Percentiles rank a stretch among this genome's conserved stretches.
Evolutionary conservation across 2,329 filamentous ascomycete genomes (phyloP).

Genomic region (Alternaria sp.): DNA sequence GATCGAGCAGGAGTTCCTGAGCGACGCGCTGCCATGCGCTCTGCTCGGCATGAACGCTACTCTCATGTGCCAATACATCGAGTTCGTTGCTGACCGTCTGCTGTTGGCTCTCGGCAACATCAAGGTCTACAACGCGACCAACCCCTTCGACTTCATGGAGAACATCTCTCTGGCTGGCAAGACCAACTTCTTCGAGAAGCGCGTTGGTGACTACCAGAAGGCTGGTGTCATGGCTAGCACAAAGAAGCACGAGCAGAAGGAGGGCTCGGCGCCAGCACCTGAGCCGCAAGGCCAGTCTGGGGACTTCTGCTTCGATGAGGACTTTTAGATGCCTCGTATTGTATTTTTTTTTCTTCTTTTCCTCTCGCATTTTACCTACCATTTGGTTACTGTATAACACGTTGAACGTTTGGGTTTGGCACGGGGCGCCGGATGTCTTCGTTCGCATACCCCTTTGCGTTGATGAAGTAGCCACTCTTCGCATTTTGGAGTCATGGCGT

Average conservation of each 20-base stretch:
- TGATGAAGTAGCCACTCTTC: slow-evolving; percentile 43
- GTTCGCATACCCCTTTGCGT: slow-evolving; percentile 45
- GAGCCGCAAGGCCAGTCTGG: slow-evolving; percentile 62
- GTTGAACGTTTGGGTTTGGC: slow-evolving; percentile 20
- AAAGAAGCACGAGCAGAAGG: slow-evolving; percentile 70
- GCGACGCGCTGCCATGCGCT: slow-evolving; percentile 89
- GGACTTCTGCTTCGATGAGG: slow-evolving; percentile 93
- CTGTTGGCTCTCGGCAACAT: slow-evolving; percentile 91
- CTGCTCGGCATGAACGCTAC: slow-evolving; percentile 97
- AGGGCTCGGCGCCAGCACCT: slow-evolving; percentile 55
- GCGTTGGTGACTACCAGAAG: slow-evolving; percentile 99
- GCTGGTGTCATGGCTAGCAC: slow-evolving; percentile 96
- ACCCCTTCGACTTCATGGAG: slow-evolving; percentile 99
- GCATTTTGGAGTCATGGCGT: slow-evolving; percentile 31
- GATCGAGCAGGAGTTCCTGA: slow-evolving; percentile 98
- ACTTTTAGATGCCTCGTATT: slow-evolving; percentile 73
- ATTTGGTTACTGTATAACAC: slow-evolving; percentile 41
- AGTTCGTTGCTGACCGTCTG: slow-evolving; percentile 97
- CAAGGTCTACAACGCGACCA: slow-evolving; percentile 90
- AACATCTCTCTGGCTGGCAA: slow-evolving; percentile 98
- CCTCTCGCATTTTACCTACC: slow-evolving; percentile 18
- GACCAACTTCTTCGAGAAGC: slow-evolving; percentile 99
- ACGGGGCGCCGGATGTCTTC: slow-evolving; percentile 38
- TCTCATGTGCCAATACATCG: slow-evolving; percentile 99
- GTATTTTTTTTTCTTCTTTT: slow-evolving; percentile 11